These are phyloP conservation scores for Umbelopsis sp. DNA, from an alignment of 192 early-diverging fungal genomes.

Conservation along the genomic window DNA sequence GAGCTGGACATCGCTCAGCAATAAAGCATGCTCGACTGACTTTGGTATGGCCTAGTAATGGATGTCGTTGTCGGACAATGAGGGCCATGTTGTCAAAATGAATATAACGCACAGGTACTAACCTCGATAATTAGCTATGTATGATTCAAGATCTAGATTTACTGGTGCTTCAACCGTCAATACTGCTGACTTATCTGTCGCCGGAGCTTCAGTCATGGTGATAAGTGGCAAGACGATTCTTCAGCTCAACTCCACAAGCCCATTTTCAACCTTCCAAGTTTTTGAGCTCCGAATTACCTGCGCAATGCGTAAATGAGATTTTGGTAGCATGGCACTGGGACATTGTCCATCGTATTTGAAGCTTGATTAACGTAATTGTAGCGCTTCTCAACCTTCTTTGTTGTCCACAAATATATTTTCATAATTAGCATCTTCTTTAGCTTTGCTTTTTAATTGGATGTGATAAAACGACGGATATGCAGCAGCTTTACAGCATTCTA, in stretches of 20 bases:
- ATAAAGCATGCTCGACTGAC: constrained; percentile 75
- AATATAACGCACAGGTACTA: constrained; percentile 12
- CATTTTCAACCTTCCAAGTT: constrained; percentile 18
- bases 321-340: too few relatives aligned
- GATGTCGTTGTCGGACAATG: background rate
- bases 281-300: too few relatives aligned
- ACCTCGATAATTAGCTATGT: constrained; percentile 70
- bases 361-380: too few relatives aligned
- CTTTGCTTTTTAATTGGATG: too few relatives aligned
- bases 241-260: background rate
- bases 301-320: too few relatives aligned
- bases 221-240: background rate
- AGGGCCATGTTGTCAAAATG: background rate
- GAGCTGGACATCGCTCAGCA: constrained; percentile 66
- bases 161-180: constrained; percentile 45
- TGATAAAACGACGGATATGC: too few relatives aligned
- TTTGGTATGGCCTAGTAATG: constrained; percentile 60
- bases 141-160: constrained; percentile 64
- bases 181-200: background rate
- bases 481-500: too few relatives aligned
- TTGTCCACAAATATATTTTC: too few relatives aligned
- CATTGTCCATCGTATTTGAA: too few relatives aligned
- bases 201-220: background rate
- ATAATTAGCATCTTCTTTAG: too few relatives aligned
- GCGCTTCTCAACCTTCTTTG: too few relatives aligned